Evolutionary conservation across 257 asterid species (phyloP), one percentile per base, ranked within the genome.

Genomic region (Marsdenia floribunda): DNA sequence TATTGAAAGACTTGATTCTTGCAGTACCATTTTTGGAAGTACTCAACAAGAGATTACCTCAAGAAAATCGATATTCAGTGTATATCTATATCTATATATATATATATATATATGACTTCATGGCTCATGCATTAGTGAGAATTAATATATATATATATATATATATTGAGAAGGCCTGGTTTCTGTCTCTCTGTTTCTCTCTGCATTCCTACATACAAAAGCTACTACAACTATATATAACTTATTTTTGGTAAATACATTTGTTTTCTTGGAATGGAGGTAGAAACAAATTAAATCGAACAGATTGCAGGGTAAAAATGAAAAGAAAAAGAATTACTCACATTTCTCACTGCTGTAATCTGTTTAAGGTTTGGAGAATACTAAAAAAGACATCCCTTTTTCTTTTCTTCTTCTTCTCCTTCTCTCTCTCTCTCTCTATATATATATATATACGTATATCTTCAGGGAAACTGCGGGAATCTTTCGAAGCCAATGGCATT

Each of bases 401-500:
- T 53, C 9, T 53, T 18, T 19, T 18, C 24, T 53, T 22, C 65
- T 24, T 24, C 24, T n/a, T 58, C 37, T 33, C 16, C 18, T 14
- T 55, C 8, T 21, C 10, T 6, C 8, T 55, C 47, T 44, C 46
- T 42, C 46, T 42, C 46, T 42, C 6, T 42, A 5, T 42, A 42
- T 42, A 42, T 42, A 42, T 42, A 42, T 42, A 42, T 40, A 40
- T 40, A 42, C 8, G 8, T 33, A 24, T 46, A 22, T 73, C 80
- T 67, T 88, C 87, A 81, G n/a, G 83, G 89, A 35, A 38, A 74
- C 0, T 46, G 72, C 13, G 66, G 72, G 3, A 60, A 69, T 53
- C 75, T 73, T 33, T 83, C 69, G 79, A 79, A 24, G 33, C 96
- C 91, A 75, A 90, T 80, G 67, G 53, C 80, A 60, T 92, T 90